These are phyloP conservation scores for Chalaropsis ovoidea DNA, from an alignment of 2,329 filamentous ascomycete genomes.

Conservation along the genomic window DNA sequence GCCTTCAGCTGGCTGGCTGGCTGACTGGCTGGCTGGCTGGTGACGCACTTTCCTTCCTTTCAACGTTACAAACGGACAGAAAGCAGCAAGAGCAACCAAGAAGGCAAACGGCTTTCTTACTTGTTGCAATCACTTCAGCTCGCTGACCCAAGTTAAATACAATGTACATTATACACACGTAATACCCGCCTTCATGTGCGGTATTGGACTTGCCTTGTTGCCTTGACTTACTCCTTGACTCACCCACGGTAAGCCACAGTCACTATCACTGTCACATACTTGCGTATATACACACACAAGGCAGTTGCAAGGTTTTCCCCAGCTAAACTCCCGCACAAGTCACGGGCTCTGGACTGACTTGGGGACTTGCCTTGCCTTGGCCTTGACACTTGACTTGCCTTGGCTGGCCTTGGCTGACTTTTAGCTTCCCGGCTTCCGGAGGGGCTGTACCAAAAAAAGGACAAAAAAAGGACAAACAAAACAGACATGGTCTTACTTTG, in stretches of 20 bases:
- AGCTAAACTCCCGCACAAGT: too few species aligned
- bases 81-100: not conserved
- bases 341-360: not conserved
- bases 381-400: not conserved
- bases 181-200: too few species aligned
- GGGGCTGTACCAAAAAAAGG: not conserved
- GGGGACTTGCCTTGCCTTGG: not conserved
- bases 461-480: not conserved
- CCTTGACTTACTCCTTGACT: too few species aligned
- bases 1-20: not conserved
- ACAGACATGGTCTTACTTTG: not conserved
- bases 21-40: not conserved
- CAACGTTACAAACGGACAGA: conserved; percentile 9
- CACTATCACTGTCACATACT: too few species aligned
- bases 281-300: too few species aligned
- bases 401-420: not conserved
- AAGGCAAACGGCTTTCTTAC: conserved; percentile 1
- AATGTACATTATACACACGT: not conserved
- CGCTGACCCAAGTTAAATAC: not conserved
- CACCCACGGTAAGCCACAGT: too few species aligned
- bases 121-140: not conserved
- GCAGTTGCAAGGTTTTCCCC: too few species aligned
- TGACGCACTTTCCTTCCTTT: conserved; percentile 4
- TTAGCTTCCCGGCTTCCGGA: conserved; percentile 2
- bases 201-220: too few species aligned